Evolutionary conservation across 306 rosid genomes (phyloP).

Genomic region (Quercus gilva): DNA sequence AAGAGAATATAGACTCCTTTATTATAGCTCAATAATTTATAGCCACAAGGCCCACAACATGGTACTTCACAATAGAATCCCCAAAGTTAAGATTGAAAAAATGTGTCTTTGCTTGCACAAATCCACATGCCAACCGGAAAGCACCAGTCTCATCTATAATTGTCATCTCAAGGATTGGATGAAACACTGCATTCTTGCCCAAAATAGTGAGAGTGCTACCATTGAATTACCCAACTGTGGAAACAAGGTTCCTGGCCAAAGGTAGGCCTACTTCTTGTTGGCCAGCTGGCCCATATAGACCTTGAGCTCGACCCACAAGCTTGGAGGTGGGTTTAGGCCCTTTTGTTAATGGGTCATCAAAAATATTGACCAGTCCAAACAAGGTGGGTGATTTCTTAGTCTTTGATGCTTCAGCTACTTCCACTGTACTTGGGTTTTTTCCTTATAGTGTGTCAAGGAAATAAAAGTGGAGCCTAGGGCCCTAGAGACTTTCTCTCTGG

Average conservation of each 20-base stretch:
- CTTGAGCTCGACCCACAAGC: not conserved
- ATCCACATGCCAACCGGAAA: slow-evolving; percentile 10
- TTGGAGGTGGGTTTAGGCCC: no score
- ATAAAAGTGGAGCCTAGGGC: not conserved
- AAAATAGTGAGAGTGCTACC: slow-evolving; percentile 7
- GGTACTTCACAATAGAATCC: no score
- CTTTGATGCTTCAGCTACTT: not conserved
- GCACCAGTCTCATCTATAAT: not conserved
- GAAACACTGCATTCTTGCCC: not conserved
- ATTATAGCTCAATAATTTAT: no score
- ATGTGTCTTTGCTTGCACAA: not conserved
- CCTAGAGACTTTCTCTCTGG: not conserved
- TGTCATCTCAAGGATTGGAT: not conserved
- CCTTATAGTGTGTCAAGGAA: slow-evolving; percentile 7
- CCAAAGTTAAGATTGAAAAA: no score
- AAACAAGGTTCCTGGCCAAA: no score
- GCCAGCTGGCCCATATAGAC: not conserved
- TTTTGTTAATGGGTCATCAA: no score
- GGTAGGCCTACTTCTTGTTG: not conserved
- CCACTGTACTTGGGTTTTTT: not conserved
- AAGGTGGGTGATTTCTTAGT: not conserved
- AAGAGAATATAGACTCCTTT: no score
- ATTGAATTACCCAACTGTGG: not conserved
- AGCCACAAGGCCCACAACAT: no score
- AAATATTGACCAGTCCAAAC: no score